Base-by-base conservation (phyloP, 1,284 basidiomycete genomes). In the Schizopora paradoxa region DNA sequence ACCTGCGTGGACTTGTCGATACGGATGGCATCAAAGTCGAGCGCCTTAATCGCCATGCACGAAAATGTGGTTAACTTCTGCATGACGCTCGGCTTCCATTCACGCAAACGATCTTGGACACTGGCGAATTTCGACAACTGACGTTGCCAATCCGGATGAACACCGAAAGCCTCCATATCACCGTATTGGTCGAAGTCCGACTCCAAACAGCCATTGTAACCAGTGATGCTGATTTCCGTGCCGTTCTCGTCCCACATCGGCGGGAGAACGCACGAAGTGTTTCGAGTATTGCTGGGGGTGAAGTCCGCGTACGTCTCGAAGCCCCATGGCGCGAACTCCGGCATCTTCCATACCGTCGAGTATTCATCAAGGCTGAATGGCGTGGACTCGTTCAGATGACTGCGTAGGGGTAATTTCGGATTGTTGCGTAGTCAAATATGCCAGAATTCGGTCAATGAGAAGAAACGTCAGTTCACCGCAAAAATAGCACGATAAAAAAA, bases 141-240 rank as follows among this genome's bases (percentile, higher is more conserved):
- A 76, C 91, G 91, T 60, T 94, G 77, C 87, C 86, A 92, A 64
- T 90, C 86, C n/a, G 85, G 84, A 59, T 88, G 90, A 28, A 94
- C 90, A 83, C 91, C 91, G 62, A 95, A 95, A 51, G 91, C 91
- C 64, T 94, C 91, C 76, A 91, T 88, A 66, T 95, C 91, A 52
- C 91, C 91, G 56, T 87, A 95, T 53, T 93, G 90, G 65, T 95
- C 91, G 57, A 94, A 93, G 52, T 92, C 88, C 22, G 86, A 90
- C 22, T 68, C 65, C 54, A 81, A 71, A 62, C 91, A 95, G 19
- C 91, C 90, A 31, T 74, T 69, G 22, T 66, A 59, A 6, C 70
- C 66, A 46, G 72, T 67, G 6, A 83, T 64, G 35, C 76, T 64
- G 53, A 87, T 69, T 36, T 79, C 68, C 0, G 71, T 71, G 18